phyloP scores from a whole-genome alignment of 2,329 filamentous ascomycete genomes.

The Beauveria sp. region DNA sequence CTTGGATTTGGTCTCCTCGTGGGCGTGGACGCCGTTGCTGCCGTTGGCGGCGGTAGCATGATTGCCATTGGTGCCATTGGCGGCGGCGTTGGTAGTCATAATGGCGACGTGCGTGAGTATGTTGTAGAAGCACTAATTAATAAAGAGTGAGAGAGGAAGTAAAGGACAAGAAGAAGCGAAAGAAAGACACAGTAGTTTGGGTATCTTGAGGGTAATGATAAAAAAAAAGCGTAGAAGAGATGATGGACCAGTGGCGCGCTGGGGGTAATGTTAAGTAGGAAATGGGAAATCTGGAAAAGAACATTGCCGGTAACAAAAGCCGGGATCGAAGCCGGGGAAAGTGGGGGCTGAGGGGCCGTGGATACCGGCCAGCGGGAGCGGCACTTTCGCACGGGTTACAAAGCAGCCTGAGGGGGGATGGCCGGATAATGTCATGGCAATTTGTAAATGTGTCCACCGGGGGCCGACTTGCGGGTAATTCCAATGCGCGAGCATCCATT shows the following conservation, averaged over 20 bases:
- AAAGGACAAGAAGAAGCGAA: too few species aligned
- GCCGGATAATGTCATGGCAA: neutral
- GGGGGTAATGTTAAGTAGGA: neutral
- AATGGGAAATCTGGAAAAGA: neutral
- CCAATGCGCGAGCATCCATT: too few species aligned
- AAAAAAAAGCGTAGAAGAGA: neutral
- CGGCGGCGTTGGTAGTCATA: neutral
- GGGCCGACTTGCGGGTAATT: too few species aligned
- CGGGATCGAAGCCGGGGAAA: slow-evolving; percentile 1
- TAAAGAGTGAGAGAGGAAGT: too few species aligned
- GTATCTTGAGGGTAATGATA: neutral
- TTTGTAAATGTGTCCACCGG: too few species aligned
- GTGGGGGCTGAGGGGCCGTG: neutral
- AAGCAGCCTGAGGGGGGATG: neutral
- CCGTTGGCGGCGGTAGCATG: neutral
- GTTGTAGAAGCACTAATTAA: too few species aligned
- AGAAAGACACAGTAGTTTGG: neutral
- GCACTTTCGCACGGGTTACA: neutral
- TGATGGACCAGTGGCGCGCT: neutral
- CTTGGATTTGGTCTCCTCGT: slow-evolving; percentile 20
- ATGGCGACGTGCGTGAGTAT: neutral
- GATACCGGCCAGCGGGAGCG: neutral
- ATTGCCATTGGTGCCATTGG: slow-evolving; percentile 16
- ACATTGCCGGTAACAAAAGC: slow-evolving; percentile 1
- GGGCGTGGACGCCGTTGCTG: slow-evolving; percentile 20